These are phyloP conservation scores for Citrullus colocynthis DNA, from an alignment of 306 rosid genomes.

Conservation along the genomic window DNA sequence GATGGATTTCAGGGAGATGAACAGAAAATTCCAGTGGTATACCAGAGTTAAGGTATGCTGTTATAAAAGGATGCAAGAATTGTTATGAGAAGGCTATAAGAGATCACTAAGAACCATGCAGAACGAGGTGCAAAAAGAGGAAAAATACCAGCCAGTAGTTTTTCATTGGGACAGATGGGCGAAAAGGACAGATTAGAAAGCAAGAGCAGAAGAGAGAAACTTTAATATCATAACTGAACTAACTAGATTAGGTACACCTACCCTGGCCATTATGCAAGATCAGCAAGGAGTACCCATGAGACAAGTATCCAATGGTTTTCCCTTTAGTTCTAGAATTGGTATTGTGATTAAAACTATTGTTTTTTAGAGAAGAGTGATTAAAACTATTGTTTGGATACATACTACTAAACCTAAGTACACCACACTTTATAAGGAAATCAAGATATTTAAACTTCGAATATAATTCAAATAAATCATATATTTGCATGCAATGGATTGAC, in stretches of 20 bases:
- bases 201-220: no score
- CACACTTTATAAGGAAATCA: neutral
- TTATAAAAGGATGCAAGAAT: no score
- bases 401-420: neutral
- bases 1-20: neutral
- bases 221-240: neutral
- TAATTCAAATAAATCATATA: neutral
- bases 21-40: neutral
- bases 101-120: neutral
- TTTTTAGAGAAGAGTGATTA: neutral
- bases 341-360: neutral
- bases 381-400: neutral
- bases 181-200: no score
- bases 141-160: no score
- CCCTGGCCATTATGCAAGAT: neutral
- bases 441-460: neutral
- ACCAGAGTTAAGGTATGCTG: no score
- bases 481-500: neutral
- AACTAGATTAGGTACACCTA: neutral
- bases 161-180: no score
- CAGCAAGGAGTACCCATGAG: neutral
- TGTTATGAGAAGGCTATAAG: neutral
- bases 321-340: neutral
- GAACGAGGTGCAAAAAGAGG: neutral
- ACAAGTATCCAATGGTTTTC: no score